Percentiles rank a stretch among this genome's conserved stretches.
These are phyloP conservation scores for Psidium guajava DNA, from an alignment of 345 rosid species.

Conservation along the genomic window DNA sequence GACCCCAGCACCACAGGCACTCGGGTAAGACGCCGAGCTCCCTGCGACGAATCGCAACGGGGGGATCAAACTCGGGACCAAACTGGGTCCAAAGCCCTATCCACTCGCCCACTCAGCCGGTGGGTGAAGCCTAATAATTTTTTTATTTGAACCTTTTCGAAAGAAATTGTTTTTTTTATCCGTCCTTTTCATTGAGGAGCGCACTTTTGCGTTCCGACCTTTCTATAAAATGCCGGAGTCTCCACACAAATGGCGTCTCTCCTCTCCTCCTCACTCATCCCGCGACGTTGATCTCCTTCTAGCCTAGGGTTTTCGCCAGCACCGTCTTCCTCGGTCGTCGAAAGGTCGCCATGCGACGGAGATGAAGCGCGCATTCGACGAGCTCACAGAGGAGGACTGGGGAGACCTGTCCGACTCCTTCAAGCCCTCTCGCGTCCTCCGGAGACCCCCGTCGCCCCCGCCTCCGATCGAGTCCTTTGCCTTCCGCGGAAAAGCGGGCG, in stretches of 20 bases:
- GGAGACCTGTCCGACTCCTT: conserved; percentile 53
- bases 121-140: neutral
- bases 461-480: conserved; percentile 84
- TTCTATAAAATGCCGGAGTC: neutral
- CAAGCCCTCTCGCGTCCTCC: conserved; percentile 70
- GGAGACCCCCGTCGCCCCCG: conserved; percentile 15
- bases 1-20: too few relatives aligned
- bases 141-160: neutral
- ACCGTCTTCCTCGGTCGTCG: neutral
- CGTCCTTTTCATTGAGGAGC: neutral
- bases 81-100: too few relatives aligned
- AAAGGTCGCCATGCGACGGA: neutral
- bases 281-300: neutral
- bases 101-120: too few relatives aligned
- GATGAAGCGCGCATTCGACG: conserved; percentile 16
- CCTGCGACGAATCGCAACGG: too few relatives aligned
- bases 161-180: neutral
- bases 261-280: neutral
- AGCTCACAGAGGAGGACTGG: conserved; percentile 97
- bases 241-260: neutral
- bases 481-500: conserved; percentile 18
- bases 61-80: too few relatives aligned
- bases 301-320: neutral
- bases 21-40: too few relatives aligned
- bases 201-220: neutral